A percentile compares a stretch with the other conserved stretches of the same genome.
Evolutionary conservation across 257 asterid species (phyloP).

Genomic region (Fraxinus excelsior): DNA sequence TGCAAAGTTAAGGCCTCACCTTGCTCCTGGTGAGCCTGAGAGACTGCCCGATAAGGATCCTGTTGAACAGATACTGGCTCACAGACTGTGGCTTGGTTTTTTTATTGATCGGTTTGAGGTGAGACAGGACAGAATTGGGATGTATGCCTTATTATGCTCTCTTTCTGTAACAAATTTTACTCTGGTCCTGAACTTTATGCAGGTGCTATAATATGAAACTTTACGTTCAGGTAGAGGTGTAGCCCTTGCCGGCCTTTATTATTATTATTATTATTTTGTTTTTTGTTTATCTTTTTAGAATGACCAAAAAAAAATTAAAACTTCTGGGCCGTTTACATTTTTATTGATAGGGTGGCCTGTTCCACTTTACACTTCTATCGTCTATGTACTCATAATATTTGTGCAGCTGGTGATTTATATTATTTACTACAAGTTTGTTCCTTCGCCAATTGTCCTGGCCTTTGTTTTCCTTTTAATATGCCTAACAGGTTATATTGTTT

Average conservation of each 20-base stretch:
- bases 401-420: not conserved
- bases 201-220: not conserved
- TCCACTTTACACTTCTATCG: not conserved
- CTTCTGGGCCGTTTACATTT: not conserved
- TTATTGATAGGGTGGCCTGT: not conserved
- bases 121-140: conserved; percentile 32
- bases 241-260: not conserved
- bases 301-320: not conserved
- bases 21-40: conserved; percentile 95
- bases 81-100: conserved; percentile 96
- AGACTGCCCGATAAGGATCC: conserved; percentile 76
- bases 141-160: conserved; percentile 15
- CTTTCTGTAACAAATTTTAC: conserved; percentile 18
- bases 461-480: not conserved
- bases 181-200: conserved; percentile 19
- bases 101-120: conserved; percentile 97
- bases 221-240: not conserved
- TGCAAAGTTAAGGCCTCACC: conserved; percentile 97
- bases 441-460: not conserved
- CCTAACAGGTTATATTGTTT: not conserved
- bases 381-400: not conserved
- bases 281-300: not conserved
- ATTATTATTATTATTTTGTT: not conserved
- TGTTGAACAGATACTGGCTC: conserved; percentile 91
- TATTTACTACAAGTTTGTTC: not conserved